Evolutionary conservation across 2,329 filamentous ascomycete species (phyloP), one percentile per base, ranked within the genome.

Genomic region (Sporothrix phasma): DNA sequence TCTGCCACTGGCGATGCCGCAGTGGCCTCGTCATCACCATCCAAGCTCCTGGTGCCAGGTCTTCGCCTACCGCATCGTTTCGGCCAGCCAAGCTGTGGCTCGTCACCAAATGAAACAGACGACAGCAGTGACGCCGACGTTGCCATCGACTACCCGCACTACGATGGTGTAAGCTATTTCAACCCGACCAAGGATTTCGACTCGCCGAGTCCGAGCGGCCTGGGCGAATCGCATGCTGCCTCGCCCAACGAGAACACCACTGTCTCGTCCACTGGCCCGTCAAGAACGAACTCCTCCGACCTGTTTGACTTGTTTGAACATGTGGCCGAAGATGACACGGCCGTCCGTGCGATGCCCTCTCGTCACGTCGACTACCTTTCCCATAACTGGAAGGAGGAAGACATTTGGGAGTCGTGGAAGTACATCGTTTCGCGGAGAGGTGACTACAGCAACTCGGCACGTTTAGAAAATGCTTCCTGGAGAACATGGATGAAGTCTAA

Each of bases 331-430:
- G 92, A 96, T 70, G 92, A 96, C 74, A 88, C 86, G 10, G 88
- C 88, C 11, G 80, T 95, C 43, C 84, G 86, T 67, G 81, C 80
- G 39, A 85, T 88, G 71, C 91, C 91, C 1, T 92, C 92, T 53
- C 82, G 91, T 68, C 91, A 96, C 76, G 92, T 96, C n/a, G 92
- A 96, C 76, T 96, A 96, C 73, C 83, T 97, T 54, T 96, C 92
- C 19, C 90, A 97, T 72, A 86, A 93, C 67, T 96, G 93, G 90
- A 86, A 84, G 67, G 92, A 97, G 75, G 92, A 97, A 74, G 93
- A 99, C 75, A 95, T 97, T 29, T 97, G 92, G 92, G 88, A 90
- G 5, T 97, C 93, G 1, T 97, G 94, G 94, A 87, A 92, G 72
- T 94, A 96, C 73, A 90, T 97, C 70, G 86, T 92, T 17, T 87